Evolutionary conservation across 225 moss, liverwort and hornwort species (phyloP).

Genomic region (Pseudoscleropodium purum): DNA sequence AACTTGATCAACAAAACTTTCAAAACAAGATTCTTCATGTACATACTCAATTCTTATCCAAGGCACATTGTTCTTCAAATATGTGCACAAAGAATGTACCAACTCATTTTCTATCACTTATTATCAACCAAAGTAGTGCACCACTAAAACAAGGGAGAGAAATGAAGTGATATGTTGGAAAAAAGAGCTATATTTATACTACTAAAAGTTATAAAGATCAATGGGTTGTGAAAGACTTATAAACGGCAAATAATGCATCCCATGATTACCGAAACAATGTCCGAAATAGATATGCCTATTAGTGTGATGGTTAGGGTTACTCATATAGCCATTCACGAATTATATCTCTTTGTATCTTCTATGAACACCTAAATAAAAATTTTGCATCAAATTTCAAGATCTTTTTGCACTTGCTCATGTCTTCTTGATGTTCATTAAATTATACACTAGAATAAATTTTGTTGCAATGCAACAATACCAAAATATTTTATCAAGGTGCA

Average conservation of each 20-base stretch:
- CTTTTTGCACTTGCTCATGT: neutral
- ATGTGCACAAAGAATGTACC: neutral
- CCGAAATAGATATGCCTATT: accelerated
- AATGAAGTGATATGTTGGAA: neutral
- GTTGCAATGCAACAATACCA: neutral
- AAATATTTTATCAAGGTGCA: too few species aligned
- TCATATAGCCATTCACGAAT: neutral
- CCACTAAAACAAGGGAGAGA: neutral
- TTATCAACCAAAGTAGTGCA: too few species aligned
- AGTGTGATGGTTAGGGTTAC: neutral
- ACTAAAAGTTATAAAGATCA: neutral
- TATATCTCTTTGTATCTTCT: neutral
- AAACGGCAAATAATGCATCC: neutral
- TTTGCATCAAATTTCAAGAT: neutral
- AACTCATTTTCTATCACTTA: neutral
- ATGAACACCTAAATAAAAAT: accelerated
- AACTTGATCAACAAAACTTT: neutral
- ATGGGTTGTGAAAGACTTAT: neutral
- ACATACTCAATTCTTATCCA: too few species aligned
- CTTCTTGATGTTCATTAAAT: neutral
- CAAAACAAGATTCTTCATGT: neutral
- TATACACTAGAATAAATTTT: too few species aligned
- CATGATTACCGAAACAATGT: neutral
- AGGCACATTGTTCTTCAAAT: too few species aligned
- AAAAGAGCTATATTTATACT: neutral